Base-by-base conservation (phyloP, 78 protist genomes). In the Cavenderia fasciculata region DNA sequence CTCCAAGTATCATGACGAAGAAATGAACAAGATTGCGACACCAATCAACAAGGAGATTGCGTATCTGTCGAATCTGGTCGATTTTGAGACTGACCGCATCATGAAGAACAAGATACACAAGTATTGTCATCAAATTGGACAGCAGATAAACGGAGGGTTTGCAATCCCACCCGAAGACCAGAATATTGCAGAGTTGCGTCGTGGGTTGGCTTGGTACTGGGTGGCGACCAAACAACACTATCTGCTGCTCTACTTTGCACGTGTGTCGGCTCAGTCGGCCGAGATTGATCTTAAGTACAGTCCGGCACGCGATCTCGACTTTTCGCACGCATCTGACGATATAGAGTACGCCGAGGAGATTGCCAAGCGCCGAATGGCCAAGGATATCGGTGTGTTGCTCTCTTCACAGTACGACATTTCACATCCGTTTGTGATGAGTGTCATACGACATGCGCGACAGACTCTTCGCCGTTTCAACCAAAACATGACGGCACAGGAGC, bases 91-190 rank as follows among this genome's bases (percentile, higher is more conserved):
- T 2, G 69, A 61, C 36, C 69, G 69, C 5, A 61, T 61, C 69
- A 61, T 61, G 69, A 61, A 61, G 40, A 61, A 61, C 69, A 61
- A 61, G 36, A 61, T 61, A 31, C 69, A 61, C 69, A 61, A 61
- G 40, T 61, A 61, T 40, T 61, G 69, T 16, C 69, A 61, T 31
- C 69, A 61, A 16, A 61, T 61, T 61, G 69, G 69, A 6, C 69
- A 61, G 16, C 69, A 61, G 36, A 12, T 61, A 33, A 61, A 61
- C 18, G 69, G 69, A 33, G 69, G 69, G 10, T 61, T 61, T 40
- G 31, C 69, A 5, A 61, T 61, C 11, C 31, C 69, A 18, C 69
- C 69, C 23, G 69, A 61, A 2, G 69, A 61, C 40, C 69, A 61
- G 69, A 61, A 61, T 10, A 61, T 61, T 5, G 36, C 69, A 16